These are phyloP conservation scores for Phytophthora sansomeana DNA, from an alignment of 352 stramenopile genomes.

Conservation along the genomic window DNA sequence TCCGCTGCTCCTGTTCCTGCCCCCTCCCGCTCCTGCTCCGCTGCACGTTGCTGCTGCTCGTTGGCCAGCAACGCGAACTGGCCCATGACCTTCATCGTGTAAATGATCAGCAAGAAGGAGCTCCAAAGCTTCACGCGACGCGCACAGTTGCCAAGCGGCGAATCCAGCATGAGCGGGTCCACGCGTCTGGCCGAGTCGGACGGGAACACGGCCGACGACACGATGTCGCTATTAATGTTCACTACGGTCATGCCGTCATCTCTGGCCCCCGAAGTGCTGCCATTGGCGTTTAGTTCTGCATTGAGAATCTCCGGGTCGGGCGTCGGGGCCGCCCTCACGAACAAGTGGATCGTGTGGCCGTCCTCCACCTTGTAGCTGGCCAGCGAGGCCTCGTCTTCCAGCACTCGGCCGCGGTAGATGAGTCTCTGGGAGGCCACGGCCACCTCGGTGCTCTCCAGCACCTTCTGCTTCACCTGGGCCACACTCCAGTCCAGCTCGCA, in stretches of 20 bases:
- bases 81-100: conserved; percentile 92
- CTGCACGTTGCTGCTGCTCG: conserved; percentile 70
- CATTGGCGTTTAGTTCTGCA: conserved; percentile 44
- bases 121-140: conserved; percentile 89
- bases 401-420: conserved; percentile 92
- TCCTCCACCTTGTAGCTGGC: conserved; percentile 91
- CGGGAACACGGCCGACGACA: conserved; percentile 87
- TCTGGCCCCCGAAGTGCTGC: conserved; percentile 31
- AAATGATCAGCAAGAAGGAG: conserved; percentile 89
- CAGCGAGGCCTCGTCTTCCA: conserved; percentile 83
- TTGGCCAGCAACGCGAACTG: conserved; percentile 87
- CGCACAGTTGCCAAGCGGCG: conserved; percentile 80
- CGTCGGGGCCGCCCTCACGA: conserved; percentile 75
- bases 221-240: conserved; percentile 83
- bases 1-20: conserved; percentile 36
- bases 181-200: conserved; percentile 83
- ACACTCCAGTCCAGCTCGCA: conserved; percentile 77
- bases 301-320: conserved; percentile 68
- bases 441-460: conserved; percentile 80
- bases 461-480: conserved; percentile 68
- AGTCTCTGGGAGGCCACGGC: conserved; percentile 80
- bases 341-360: conserved; percentile 92
- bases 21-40: conserved; percentile 39
- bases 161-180: conserved; percentile 89
- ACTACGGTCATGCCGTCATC: conserved; percentile 73